Evolutionary conservation across 257 asterid species (phyloP), one percentile per base, ranked within the genome.

Genomic region (Petrea volubilis): DNA sequence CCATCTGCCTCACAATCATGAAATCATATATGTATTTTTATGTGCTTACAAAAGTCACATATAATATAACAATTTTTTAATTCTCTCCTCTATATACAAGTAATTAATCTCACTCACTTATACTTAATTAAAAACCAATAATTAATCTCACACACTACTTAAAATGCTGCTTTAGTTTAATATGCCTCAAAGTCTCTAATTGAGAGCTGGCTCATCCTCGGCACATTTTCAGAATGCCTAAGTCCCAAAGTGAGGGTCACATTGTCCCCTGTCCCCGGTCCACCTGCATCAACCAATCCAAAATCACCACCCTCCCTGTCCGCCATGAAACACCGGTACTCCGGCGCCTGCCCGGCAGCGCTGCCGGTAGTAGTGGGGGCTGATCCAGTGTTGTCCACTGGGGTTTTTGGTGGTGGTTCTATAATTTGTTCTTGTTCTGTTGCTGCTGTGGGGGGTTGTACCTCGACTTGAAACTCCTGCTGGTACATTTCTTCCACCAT

Each of bases 401-500:
- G 78, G 28, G 70, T 68, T 67, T 72, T 68, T 57, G 78, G 41
- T 28, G 70, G 63, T 50, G 41, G 25, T 44, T 43, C 67, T 70
- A 27, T 43, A 13, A 44, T 47, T 6, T 57, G 53, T 56, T 66
- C 64, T n/a, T 77, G 53, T 58, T 67, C 3, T 14, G 20, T 41
- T 60, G 67, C 38, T 46, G 47, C 73, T 67, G 36, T 61, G 41
- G 50, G 57, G 23, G 38, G 60, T 40, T 64, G 72, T 17, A 68
- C 80, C 14, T 52, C 80, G 43, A 68, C 80, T 49, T 67, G 74
- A 31, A 63, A 43, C 44, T 85, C 91, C n/a, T 83, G 78, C n/a
- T 83, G 83, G 78, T 85, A 85, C 80, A 85, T 85, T n/a, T 85
- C 86, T 60, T 85, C 90, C 55, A 85, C 86, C 90, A 85, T 85